Evolutionary conservation across 108 stramenopile genomes (phyloP).

Genomic region (Cyclotella atomus): DNA sequence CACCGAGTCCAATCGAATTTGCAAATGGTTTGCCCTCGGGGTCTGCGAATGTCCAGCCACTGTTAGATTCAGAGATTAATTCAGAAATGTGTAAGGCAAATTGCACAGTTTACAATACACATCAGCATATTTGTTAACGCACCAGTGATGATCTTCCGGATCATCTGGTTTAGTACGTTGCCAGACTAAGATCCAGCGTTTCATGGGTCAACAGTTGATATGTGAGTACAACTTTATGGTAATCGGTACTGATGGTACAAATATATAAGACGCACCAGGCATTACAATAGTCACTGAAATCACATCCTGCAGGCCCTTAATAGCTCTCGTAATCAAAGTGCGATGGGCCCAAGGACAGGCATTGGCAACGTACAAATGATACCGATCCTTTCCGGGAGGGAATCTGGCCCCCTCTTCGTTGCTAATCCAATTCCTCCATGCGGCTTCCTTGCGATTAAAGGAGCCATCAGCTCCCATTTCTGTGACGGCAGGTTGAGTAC

Average conservation of each 20-base stretch:
- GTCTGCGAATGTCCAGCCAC: conserved; percentile 93
- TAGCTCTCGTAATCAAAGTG: conserved; percentile 75
- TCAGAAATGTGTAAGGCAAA: too few relatives aligned
- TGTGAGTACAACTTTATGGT: too few relatives aligned
- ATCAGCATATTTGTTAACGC: too few relatives aligned
- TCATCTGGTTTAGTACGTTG: conserved; percentile 80
- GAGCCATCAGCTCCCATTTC: conserved; percentile 46
- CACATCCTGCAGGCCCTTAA: conserved; percentile 93
- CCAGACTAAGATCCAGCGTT: conserved; percentile 45
- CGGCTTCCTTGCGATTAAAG: conserved; percentile 56
- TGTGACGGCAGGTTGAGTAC: too few relatives aligned
- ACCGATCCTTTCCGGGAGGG: conserved; percentile 74
- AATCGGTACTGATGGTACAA: background rate
- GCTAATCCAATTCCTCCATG: conserved; percentile 67
- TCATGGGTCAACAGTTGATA: background rate
- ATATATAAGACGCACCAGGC: conserved; percentile 42
- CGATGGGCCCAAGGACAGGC: conserved; percentile 89
- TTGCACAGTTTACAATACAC: too few relatives aligned
- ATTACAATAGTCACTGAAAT: conserved; percentile 84
- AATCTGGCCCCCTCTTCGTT: conserved; percentile 57
- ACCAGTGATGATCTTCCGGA: conserved; percentile 80
- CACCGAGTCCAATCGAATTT: conserved; percentile 76
- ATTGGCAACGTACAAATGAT: conserved; percentile 78
- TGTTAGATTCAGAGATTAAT: too few relatives aligned
- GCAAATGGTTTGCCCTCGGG: conserved; percentile 58